Evolutionary conservation across 2,329 filamentous ascomycete species (phyloP).

Genomic region (Aspergillus alliaceus): DNA sequence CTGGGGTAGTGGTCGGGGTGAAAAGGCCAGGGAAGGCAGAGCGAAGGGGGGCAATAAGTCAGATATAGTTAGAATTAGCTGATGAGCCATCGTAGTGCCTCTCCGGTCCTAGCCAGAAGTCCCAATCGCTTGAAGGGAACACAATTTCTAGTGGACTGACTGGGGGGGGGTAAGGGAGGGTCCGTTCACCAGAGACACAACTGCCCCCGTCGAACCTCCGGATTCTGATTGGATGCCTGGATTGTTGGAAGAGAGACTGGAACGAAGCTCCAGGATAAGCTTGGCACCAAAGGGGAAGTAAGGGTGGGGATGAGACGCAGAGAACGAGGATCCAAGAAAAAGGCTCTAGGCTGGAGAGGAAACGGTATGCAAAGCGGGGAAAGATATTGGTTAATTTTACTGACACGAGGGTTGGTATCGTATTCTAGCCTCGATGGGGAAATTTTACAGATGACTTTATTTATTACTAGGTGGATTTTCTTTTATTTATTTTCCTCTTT

Average conservation of each 20-base stretch:
- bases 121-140: conserved; percentile 1
- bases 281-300: conserved; percentile 15
- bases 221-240: conserved; percentile 16
- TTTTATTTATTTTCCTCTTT: no score
- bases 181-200: conserved; percentile 16
- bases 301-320: conserved; percentile 11
- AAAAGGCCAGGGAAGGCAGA: background rate
- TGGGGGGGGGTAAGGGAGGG: conserved; percentile 11
- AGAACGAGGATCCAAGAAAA: conserved; percentile 6
- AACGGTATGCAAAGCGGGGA: background rate
- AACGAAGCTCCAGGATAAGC: conserved; percentile 14
- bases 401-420: background rate
- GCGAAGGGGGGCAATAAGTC: conserved; percentile 15
- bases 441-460: background rate
- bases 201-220: background rate
- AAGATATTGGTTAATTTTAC: background rate
- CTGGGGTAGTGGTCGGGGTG: conserved; percentile 7
- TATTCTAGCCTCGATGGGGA: background rate
- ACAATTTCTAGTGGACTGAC: conserved; percentile 5
- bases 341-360: background rate
- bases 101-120: background rate
- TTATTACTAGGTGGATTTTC: background rate
- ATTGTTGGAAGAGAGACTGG: conserved; percentile 4
- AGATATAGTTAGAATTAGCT: conserved; percentile 22
- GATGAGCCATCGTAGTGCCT: conserved; percentile 6